phyloP scores from a whole-genome alignment of 163 green algal genomes.

The Chloroidium sp. region DNA sequence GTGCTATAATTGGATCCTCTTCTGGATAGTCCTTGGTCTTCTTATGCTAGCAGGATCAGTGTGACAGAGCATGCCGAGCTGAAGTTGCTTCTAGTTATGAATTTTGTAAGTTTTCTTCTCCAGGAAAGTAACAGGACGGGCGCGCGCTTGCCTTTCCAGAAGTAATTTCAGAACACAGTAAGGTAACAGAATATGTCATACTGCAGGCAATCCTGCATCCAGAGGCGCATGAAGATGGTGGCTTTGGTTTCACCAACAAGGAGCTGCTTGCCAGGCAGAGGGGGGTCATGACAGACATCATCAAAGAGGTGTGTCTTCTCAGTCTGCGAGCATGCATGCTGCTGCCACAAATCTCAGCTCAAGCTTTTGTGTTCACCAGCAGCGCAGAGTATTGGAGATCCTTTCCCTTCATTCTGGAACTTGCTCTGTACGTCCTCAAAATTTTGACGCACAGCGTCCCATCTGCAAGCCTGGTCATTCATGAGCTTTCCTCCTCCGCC shows the following conservation, averaged over 20 bases:
- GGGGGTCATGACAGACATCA: conserved; percentile 38
- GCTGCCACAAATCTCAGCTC: neutral
- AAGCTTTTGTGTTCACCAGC: neutral
- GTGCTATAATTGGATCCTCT: no score
- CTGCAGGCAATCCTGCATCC: conserved; percentile 42
- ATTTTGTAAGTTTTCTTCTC: no score
- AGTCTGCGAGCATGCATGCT: neutral
- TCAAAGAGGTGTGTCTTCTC: conserved; percentile 20
- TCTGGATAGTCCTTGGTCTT: no score
- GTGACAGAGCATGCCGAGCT: no score
- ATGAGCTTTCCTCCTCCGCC: no score
- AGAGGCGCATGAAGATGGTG: conserved; percentile 59
- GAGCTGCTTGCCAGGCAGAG: conserved; percentile 51
- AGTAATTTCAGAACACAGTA: neutral
- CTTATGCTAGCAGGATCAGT: no score
- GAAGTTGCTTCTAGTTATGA: no score
- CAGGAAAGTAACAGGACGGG: no score
- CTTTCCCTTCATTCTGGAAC: neutral
- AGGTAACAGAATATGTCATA: neutral
- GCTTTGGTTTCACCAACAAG: conserved; percentile 53
- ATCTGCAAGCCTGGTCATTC: no score
- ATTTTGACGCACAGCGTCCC: no score
- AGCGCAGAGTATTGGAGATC: neutral
- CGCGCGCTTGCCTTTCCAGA: neutral
- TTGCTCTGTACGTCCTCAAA: no score